Percentiles rank a stretch among this genome's conserved stretches.
Evolutionary conservation across 1,284 basidiomycete genomes (phyloP).

Genomic region (Xerocomus minutiporus): DNA sequence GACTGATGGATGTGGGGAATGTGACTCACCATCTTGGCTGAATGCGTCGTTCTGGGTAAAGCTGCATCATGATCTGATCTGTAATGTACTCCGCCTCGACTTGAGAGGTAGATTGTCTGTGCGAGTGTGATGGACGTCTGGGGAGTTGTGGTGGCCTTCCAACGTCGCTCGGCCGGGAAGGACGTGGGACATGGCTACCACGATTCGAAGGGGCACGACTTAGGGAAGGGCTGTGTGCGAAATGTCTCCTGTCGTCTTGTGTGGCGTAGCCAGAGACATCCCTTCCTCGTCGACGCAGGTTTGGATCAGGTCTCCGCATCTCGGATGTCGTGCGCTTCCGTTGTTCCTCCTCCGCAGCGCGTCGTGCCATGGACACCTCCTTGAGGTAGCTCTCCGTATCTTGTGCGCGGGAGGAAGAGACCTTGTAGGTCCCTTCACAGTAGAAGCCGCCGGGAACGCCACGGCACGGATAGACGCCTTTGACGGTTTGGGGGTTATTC

Average conservation of each 20-base stretch:
- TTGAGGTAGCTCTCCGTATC: slow-evolving; percentile 32
- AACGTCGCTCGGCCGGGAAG: slow-evolving; percentile 19
- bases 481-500: slow-evolving; percentile 36
- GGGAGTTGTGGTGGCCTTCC: slow-evolving; percentile 16
- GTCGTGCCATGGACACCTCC: slow-evolving; percentile 23
- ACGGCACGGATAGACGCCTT: slow-evolving; percentile 35
- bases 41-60: slow-evolving; percentile 32
- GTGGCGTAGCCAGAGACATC: slow-evolving; percentile 10
- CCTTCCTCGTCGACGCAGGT: slow-evolving; percentile 15
- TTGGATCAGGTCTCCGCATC: slow-evolving; percentile 23
- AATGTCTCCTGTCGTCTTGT: slow-evolving; percentile 3
- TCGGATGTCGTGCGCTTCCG: slow-evolving; percentile 29
- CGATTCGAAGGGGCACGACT: neutral
- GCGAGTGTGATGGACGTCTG: slow-evolving; percentile 15
- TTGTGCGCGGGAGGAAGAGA: slow-evolving; percentile 33
- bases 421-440: slow-evolving; percentile 36
- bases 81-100: slow-evolving; percentile 31
- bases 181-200: neutral
- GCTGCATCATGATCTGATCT: slow-evolving; percentile 34
- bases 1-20: neutral
- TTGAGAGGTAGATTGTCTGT: slow-evolving; percentile 26
- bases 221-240: slow-evolving; percentile 3
- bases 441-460: slow-evolving; percentile 32
- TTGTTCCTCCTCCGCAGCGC: slow-evolving; percentile 27
- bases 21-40: slow-evolving; percentile 31